Evolutionary conservation across 768 basidiomycete genomes (phyloP).

Genomic region (Podaxis pistillaris): DNA sequence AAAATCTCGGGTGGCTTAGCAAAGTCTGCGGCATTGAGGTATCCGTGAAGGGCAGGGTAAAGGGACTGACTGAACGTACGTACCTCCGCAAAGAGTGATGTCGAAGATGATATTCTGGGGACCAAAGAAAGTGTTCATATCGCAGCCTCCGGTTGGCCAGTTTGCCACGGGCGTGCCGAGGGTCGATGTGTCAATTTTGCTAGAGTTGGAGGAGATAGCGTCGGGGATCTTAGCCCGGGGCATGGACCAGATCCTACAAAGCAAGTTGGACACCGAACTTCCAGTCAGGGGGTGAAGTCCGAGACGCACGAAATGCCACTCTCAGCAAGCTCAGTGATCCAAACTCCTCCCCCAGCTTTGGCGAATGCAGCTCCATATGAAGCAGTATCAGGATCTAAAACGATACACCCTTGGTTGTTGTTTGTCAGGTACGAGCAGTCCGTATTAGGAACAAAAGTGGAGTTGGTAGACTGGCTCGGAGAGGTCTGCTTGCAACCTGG

Average conservation of each 20-base stretch:
- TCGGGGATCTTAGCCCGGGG: slow-evolving; percentile 47
- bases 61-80: slow-evolving; percentile 20
- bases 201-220: slow-evolving; percentile 45
- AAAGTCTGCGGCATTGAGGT: slow-evolving; percentile 28
- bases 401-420: slow-evolving; percentile 59
- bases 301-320: slow-evolving; percentile 58
- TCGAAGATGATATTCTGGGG: slow-evolving; percentile 70
- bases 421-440: slow-evolving; percentile 53
- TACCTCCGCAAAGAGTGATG: slow-evolving; percentile 69
- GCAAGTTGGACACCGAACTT: slow-evolving; percentile 17
- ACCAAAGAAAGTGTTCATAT: slow-evolving; percentile 50
- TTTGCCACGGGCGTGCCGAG: slow-evolving; percentile 70
- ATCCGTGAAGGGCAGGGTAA: slow-evolving; percentile 13
- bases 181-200: slow-evolving; percentile 50
- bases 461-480: slow-evolving; percentile 40
- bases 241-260: slow-evolving; percentile 62
- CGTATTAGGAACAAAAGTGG: slow-evolving; percentile 50
- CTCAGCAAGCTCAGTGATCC: slow-evolving; percentile 67
- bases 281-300: neutral
- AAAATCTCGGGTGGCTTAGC: slow-evolving; percentile 56
- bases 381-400: slow-evolving; percentile 47
- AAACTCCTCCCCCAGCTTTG: slow-evolving; percentile 68
- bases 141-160: slow-evolving; percentile 60
- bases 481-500: slow-evolving; percentile 53
- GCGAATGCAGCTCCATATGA: slow-evolving; percentile 74